A percentile compares a stretch with the other conserved stretches of the same genome.
Conservation (phyloP, 805 yeast species). For the Wickerhamomyces canadensis region DNA sequence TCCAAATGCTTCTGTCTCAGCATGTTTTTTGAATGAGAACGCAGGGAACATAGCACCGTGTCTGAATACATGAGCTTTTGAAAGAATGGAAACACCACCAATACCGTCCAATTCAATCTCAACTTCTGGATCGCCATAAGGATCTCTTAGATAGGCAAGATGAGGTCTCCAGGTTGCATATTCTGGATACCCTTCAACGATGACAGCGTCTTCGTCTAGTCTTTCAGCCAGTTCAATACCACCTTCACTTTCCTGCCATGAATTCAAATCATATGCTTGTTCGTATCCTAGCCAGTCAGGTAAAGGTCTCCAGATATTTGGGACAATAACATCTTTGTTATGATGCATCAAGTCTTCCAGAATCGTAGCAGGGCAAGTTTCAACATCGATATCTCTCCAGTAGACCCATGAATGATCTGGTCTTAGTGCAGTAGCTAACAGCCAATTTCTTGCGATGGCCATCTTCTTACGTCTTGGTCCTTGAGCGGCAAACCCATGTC, state of each 20-base stretch:
- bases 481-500: slow-evolving; percentile 95
- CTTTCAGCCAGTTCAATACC: slow-evolving; percentile 70
- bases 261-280: slow-evolving; percentile 79
- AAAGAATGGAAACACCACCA: slow-evolving; percentile 92
- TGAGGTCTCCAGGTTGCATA: slow-evolving; percentile 98
- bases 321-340: slow-evolving; percentile 87
- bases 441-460: slow-evolving; percentile 96
- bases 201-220: slow-evolving; percentile 89
- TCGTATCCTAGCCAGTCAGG: slow-evolving; percentile 84
- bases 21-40: slow-evolving; percentile 91
- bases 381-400: slow-evolving; percentile 99
- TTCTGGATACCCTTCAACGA: slow-evolving; percentile 96
- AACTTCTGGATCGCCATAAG: slow-evolving; percentile 89
- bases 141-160: slow-evolving; percentile 89
- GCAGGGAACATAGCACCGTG: slow-evolving; percentile 95
- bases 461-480: slow-evolving; percentile 91
- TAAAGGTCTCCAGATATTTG: slow-evolving; percentile 88
- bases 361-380: slow-evolving; percentile 77
- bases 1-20: slow-evolving; percentile 97
- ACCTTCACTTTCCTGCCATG: slow-evolving; percentile 84
- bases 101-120: slow-evolving; percentile 94
- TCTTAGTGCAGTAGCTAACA: slow-evolving; percentile 75
- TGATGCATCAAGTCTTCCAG: slow-evolving; percentile 91
- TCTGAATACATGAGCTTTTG: slow-evolving; percentile 82
- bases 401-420: slow-evolving; percentile 95